phyloP scores from a whole-genome alignment of 2,329 filamentous ascomycete genomes.

The Penicillium sp. region DNA sequence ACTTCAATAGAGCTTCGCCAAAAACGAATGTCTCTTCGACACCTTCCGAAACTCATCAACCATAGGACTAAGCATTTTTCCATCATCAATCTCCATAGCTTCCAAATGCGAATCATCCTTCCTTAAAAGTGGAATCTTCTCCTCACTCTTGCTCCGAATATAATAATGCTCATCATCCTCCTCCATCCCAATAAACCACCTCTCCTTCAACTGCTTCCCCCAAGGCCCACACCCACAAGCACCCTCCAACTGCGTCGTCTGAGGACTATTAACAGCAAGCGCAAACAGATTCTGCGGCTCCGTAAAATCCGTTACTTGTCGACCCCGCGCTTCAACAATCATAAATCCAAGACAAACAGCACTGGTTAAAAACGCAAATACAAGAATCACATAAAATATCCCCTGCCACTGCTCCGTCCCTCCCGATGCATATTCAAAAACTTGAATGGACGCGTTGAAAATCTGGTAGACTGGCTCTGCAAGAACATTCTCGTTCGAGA shows the following conservation, averaged over 20 bases:
- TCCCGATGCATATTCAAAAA: conserved; percentile 69
- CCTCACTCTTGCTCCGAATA: conserved; percentile 39
- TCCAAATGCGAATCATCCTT: not conserved
- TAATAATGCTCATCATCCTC: conserved; percentile 53
- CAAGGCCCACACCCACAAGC: conserved; percentile 57
- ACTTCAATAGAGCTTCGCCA: conserved; percentile 27
- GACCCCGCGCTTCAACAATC: conserved; percentile 51
- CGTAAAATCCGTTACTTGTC: conserved; percentile 73
- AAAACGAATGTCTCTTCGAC: conserved; percentile 26
- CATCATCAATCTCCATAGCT: conserved; percentile 20
- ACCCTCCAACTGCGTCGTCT: conserved; percentile 51
- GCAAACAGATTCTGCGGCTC: conserved; percentile 74
- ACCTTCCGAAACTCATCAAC: conserved; percentile 36
- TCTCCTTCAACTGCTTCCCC: conserved; percentile 48
- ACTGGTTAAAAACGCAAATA: conserved; percentile 66
- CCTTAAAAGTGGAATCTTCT: conserved; percentile 8
- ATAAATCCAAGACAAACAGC: conserved; percentile 64
- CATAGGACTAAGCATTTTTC: conserved; percentile 29
- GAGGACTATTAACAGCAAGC: conserved; percentile 65
- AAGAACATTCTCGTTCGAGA: conserved; percentile 32
- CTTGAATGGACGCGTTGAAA: conserved; percentile 64
- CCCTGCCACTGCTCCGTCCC: conserved; percentile 60
- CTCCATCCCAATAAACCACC: conserved; percentile 48
- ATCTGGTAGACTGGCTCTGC: conserved; percentile 50
- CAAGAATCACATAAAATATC: conserved; percentile 65